Conservation (phyloP, 306 rosid genomes). For the Acacia acuminata region DNA sequence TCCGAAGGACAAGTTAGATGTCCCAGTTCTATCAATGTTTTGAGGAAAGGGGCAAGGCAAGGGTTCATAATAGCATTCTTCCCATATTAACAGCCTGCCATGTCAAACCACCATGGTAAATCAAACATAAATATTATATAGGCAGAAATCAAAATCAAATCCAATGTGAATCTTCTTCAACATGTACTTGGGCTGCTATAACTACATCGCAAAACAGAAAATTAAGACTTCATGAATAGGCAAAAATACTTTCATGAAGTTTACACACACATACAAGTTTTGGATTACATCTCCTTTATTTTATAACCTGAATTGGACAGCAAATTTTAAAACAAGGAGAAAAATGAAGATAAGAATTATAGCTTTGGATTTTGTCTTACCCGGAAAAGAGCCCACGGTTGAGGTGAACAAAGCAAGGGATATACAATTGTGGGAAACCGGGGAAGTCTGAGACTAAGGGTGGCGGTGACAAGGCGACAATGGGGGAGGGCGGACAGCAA, state of each 20-base stretch:
- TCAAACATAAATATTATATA: constrained; percentile 22
- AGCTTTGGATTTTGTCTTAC: too few species aligned
- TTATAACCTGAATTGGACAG: too few species aligned
- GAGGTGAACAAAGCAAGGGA: too few species aligned
- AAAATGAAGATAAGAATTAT: too few species aligned
- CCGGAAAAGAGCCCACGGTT: too few species aligned
- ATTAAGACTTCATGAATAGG: constrained; percentile 16
- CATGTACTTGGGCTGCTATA: neutral
- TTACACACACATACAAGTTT: neutral
- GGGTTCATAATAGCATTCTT: constrained; percentile 78
- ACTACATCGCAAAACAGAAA: constrained; percentile 29
- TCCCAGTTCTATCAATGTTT: constrained; percentile 43
- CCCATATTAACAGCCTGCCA: constrained; percentile 91
- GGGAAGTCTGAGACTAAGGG: too few species aligned
- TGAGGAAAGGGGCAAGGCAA: constrained; percentile 43
- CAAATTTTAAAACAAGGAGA: too few species aligned
- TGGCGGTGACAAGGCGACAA: too few species aligned
- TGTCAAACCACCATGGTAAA: constrained; percentile 29
- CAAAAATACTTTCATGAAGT: constrained; percentile 19
- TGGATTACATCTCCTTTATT: too few species aligned
- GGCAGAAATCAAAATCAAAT: constrained; percentile 22
- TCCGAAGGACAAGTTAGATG: constrained; percentile 47
- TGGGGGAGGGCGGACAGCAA: too few species aligned
- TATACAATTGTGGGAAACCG: too few species aligned
- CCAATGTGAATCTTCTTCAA: constrained; percentile 23